A percentile compares a stretch with the other conserved stretches of the same genome.
phyloP scores from a whole-genome alignment of 2,329 filamentous ascomycete species.

The Didymella segeticola region DNA sequence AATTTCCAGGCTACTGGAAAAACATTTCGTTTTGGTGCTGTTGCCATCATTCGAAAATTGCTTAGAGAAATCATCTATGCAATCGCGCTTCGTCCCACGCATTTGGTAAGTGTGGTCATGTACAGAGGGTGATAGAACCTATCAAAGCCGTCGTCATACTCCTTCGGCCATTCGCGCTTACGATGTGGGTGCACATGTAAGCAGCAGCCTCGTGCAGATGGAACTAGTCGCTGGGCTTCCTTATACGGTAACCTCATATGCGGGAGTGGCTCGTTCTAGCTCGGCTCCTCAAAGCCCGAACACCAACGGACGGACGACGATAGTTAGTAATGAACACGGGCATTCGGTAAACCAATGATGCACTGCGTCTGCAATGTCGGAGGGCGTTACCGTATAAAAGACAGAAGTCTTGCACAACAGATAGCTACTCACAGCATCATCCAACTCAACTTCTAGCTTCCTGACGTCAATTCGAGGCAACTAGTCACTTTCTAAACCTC shows the following conservation, averaged over 20 bases:
- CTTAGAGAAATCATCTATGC: no score
- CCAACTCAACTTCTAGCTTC: not conserved
- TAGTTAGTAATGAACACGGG: not conserved
- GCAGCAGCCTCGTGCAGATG: not conserved
- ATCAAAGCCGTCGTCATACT: no score
- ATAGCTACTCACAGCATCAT: not conserved
- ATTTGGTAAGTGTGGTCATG: no score
- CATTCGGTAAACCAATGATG: not conserved
- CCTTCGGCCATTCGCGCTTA: not conserved
- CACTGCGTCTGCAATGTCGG: not conserved
- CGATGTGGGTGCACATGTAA: not conserved
- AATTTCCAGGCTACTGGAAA: not conserved
- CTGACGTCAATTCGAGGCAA: conserved; percentile 3
- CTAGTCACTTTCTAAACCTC: not conserved
- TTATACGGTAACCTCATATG: not conserved
- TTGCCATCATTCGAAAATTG: no score
- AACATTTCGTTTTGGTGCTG: not conserved
- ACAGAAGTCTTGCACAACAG: not conserved
- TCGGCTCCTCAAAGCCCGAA: conserved; percentile 12
- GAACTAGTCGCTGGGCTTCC: not conserved
- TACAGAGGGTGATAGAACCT: no score
- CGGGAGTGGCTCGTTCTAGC: not conserved
- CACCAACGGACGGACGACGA: not conserved
- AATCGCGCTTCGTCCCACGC: no score
- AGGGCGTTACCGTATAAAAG: not conserved